Evolutionary conservation across 495 filamentous ascomycete species (phyloP), one percentile per base, ranked within the genome.

Genomic region (Polyplosphaeria fusca): DNA sequence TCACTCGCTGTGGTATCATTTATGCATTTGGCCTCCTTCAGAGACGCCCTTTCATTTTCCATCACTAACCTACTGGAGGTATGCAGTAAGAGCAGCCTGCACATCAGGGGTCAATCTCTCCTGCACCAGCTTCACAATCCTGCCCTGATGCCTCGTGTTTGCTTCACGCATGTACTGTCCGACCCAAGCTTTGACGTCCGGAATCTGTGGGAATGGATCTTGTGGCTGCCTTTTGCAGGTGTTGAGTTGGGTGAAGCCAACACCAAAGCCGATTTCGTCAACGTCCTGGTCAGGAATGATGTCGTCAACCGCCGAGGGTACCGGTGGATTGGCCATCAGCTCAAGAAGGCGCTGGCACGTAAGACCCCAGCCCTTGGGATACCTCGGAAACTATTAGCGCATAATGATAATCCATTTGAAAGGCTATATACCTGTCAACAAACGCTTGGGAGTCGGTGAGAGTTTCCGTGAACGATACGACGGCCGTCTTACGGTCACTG

Each of bases 231-330:
- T 80, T 68, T 86, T 87, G 71, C 91, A 89, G 1, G 93, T 96
- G 68, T 88, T 91, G 52, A 99, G 78, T 37, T 86, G 81, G 1
- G 93, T 96, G 72, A 94, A 99, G 1, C 89, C 90, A 39, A 95
- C 83, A 11, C 92, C 94, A 64, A 97, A 99, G 46, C 87, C 84
- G 66, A 95, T 82, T 68, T 98, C 92, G 60, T 98, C 93, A 41
- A 93, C 86, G 63, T 97, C 93, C 9, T 86, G 84, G 64, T 95
- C 91, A 14, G 80, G 77, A 60, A 91, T 82, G 20, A 85, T 67
- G 50, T 94, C 90, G 55, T 95, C 91, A 43, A 81, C 79, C 0
- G 57, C 54, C 41, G 80, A 69, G 9, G 81, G 72, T 5, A 88
- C 84, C 3, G 92, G 91, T 4, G 91, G 87, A 71, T 92, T 89